These are phyloP conservation scores for Apophysomyces ossiformis DNA, from an alignment of 371 early-diverging fungal species.

Conservation along the genomic window DNA sequence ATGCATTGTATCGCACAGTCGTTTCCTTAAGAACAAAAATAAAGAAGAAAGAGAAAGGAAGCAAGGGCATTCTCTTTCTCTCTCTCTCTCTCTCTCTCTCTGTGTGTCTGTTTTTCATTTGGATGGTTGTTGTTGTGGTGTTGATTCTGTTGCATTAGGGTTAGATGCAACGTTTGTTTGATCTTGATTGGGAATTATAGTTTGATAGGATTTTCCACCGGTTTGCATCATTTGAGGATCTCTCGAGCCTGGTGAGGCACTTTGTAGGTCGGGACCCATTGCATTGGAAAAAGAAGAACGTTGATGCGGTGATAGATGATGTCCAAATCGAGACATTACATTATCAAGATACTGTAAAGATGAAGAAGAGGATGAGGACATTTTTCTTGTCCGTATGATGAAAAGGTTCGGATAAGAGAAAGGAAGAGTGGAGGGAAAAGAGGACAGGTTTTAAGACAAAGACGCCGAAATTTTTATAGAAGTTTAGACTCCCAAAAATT, in stretches of 20 bases:
- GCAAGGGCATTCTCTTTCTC: no score
- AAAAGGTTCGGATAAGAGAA: background rate
- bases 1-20: no score
- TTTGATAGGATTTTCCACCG: conserved; percentile 7
- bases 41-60: background rate
- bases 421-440: background rate
- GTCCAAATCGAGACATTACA: conserved; percentile 37
- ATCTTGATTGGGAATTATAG: background rate
- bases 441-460: background rate
- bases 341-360: conserved; percentile 23
- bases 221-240: conserved; percentile 11
- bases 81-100: no score
- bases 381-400: background rate
- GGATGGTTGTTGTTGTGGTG: background rate
- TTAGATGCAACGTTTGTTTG: background rate
- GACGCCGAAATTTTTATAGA: background rate
- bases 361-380: background rate
- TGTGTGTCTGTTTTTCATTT: background rate
- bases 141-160: background rate
- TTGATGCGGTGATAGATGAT: conserved; percentile 30
- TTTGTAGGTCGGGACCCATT: conserved; percentile 24
- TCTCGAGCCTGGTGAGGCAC: conserved; percentile 19
- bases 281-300: conserved; percentile 27
- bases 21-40: background rate
- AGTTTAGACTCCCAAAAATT: background rate